Percentiles rank a stretch among this genome's conserved stretches.
These are phyloP conservation scores for Phytophthora cryptogea DNA, from an alignment of 352 stramenopile genomes.

Conservation along the genomic window DNA sequence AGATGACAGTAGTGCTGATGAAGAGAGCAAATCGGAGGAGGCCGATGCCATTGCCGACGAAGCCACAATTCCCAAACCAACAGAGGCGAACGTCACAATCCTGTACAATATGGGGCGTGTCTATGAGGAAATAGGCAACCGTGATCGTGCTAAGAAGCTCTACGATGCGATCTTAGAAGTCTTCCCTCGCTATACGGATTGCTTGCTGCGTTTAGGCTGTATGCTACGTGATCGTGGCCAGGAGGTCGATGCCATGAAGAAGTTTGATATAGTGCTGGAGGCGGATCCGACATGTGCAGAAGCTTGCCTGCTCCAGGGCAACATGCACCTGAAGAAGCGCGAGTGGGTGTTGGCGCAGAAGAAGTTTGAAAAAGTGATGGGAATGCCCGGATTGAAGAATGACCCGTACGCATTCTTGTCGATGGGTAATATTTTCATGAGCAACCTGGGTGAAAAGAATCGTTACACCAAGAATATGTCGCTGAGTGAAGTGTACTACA, in stretches of 20 bases:
- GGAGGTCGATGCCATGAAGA: slow-evolving; percentile 86
- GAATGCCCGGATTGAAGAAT: slow-evolving; percentile 95
- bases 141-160: slow-evolving; percentile 89
- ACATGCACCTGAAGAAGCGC: slow-evolving; percentile 94
- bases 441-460: slow-evolving; percentile 94
- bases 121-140: slow-evolving; percentile 93
- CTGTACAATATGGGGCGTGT: slow-evolving; percentile 96
- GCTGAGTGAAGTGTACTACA: slow-evolving; percentile 95
- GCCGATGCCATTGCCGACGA: slow-evolving; percentile 43
- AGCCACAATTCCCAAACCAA: slow-evolving; percentile 49
- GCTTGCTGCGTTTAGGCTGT: slow-evolving; percentile 93
- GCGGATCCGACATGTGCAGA: slow-evolving; percentile 92
- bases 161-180: slow-evolving; percentile 93
- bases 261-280: slow-evolving; percentile 94
- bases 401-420: slow-evolving; percentile 97
- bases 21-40: slow-evolving; percentile 46
- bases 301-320: slow-evolving; percentile 94
- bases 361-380: slow-evolving; percentile 93
- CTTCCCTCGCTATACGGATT: slow-evolving; percentile 95
- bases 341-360: slow-evolving; percentile 96
- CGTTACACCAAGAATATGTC: slow-evolving; percentile 97
- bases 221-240: slow-evolving; percentile 94
- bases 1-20: slow-evolving; percentile 35
- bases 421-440: slow-evolving; percentile 99
- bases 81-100: slow-evolving; percentile 90